Evolutionary conservation across 1,284 basidiomycete genomes (phyloP), one percentile per base, ranked within the genome.

Genomic region (Takashimella koratensis): DNA sequence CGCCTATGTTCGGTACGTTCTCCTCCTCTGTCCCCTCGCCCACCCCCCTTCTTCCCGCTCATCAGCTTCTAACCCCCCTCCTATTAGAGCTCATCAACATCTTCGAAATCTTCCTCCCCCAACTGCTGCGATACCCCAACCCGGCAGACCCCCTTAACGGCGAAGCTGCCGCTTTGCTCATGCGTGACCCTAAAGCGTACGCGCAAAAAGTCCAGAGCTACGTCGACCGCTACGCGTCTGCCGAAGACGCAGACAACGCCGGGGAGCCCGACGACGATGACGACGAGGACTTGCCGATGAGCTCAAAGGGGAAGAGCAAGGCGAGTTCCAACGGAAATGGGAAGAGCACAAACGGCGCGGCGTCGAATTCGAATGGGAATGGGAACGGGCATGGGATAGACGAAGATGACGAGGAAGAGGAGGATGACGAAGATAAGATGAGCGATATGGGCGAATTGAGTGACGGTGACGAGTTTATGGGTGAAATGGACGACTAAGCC

Each of bases 141-240:
- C 94, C 96, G 10, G 90, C 93, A 57, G 95, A 98, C 74, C 96
- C 95, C 1, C 79, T 98, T 51, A 98, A 98, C 65, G 95, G 95
- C 19, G 95, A 98, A 76, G 95, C 96, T 19, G 95, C 95, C 8
- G 90, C 95, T 0, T 79, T 98, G 36, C 83, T 98, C 61, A 95
- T 98, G 90, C 86, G 94, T 16, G 94, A 98, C 71, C 90, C 92
- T 23, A 93, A 95, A 76, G 88, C 89, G 58, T 97, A 97, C 67
- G 90, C 94, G 62, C 82, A 82, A 27, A 94, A 91, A 74, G 92
- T 97, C 54, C 90, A 91, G 71, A 73, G 76, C 16, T 80, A 79
- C 57, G 79, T 80, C 21, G 70, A 75, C 47, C 68, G 75, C 40
- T 80, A 73, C 53, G 79, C 79, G 0, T 74, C 68, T 5, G 62